phyloP scores from a whole-genome alignment of 129 eudicot genomes.

The Tagetes patula region DNA sequence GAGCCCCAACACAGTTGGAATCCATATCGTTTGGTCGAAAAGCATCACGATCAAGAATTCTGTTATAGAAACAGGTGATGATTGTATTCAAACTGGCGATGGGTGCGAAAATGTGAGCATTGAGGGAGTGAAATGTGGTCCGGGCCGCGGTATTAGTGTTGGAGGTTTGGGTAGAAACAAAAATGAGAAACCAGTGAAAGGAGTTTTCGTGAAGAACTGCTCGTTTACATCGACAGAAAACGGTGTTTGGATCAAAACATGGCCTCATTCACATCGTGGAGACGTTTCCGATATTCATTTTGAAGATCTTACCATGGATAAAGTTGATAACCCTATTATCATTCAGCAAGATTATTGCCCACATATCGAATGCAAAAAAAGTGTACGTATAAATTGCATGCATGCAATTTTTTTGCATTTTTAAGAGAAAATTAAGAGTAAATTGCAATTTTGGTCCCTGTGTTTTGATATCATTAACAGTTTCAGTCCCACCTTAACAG shows the following conservation, averaged over 20 bases:
- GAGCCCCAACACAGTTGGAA: conserved; percentile 63
- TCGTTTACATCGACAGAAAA: conserved; percentile 35
- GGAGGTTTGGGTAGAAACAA: conserved; percentile 63
- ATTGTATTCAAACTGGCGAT: conserved; percentile 68
- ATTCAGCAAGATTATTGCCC: conserved; percentile 79
- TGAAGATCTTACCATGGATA: conserved; percentile 52
- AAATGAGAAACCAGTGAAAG: conserved; percentile 45
- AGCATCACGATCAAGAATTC: conserved; percentile 37
- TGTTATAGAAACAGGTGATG: conserved; percentile 57
- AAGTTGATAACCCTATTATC: conserved; percentile 45
- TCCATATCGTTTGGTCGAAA: conserved; percentile 52
- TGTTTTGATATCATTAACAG: too few species aligned
- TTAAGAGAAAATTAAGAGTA: too few species aligned
- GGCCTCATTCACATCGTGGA: conserved; percentile 48
- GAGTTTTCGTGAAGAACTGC: conserved; percentile 51
- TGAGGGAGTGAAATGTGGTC: conserved; percentile 58
- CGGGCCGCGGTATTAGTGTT: conserved; percentile 71
- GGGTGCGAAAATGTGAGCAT: conserved; percentile 40
- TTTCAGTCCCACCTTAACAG: too few species aligned
- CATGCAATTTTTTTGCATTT: background rate
- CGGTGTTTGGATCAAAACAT: conserved; percentile 61
- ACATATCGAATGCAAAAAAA: conserved; percentile 31
- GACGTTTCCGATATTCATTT: conserved; percentile 44
- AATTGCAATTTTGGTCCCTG: too few species aligned
- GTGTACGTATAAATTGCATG: conserved; percentile 26